A percentile compares a stretch with the other conserved stretches of the same genome.
Conservation (phyloP, 805 yeast genomes). For the Wickerhamomyces chambardii region DNA sequence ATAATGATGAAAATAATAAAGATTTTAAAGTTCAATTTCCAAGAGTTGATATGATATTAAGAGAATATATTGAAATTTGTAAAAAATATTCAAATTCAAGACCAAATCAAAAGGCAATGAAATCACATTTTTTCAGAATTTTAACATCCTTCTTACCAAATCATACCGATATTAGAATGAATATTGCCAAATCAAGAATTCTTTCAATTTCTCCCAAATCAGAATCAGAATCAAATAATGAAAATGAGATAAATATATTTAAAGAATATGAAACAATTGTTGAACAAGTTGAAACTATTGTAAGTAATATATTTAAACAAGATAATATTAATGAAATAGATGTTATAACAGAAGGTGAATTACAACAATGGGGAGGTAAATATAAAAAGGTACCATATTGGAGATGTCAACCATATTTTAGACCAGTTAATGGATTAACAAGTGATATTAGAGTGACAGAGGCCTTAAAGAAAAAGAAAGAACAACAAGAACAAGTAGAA, state of each 20-base stretch:
- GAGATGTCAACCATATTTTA: slow-evolving; percentile 94
- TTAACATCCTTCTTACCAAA: slow-evolving; percentile 70
- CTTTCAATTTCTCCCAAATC: too few species aligned
- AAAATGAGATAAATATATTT: too few species aligned
- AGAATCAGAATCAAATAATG: too few species aligned
- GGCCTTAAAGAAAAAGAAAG: slow-evolving; percentile 12
- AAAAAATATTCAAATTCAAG: slow-evolving; percentile 22
- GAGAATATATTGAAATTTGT: slow-evolving; percentile 87
- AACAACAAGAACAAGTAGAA: slow-evolving; percentile 1
- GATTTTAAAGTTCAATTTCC: slow-evolving; percentile 67
- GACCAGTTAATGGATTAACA: slow-evolving; percentile 76
- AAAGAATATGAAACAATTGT: slow-evolving; percentile 50
- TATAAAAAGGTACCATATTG: slow-evolving; percentile 85
- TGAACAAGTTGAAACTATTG: slow-evolving; percentile 55
- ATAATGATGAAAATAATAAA: slow-evolving; percentile 29
- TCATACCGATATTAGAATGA: slow-evolving; percentile 72
- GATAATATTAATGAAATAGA: slow-evolving; percentile 50
- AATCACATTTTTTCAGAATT: slow-evolving; percentile 85
- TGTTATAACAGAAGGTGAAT: slow-evolving; percentile 40
- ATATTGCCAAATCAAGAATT: slow-evolving; percentile 46
- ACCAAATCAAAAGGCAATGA: slow-evolving; percentile 79
- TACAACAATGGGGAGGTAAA: slow-evolving; percentile 67
- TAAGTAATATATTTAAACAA: slow-evolving; percentile 42
- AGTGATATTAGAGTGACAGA: slow-evolving; percentile 32
- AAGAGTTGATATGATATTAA: slow-evolving; percentile 70